Percentiles rank a stretch among this genome's conserved stretches.
These are phyloP conservation scores for Dioscorea dumetorum DNA, from an alignment of 106 monocot genomes.

Conservation along the genomic window DNA sequence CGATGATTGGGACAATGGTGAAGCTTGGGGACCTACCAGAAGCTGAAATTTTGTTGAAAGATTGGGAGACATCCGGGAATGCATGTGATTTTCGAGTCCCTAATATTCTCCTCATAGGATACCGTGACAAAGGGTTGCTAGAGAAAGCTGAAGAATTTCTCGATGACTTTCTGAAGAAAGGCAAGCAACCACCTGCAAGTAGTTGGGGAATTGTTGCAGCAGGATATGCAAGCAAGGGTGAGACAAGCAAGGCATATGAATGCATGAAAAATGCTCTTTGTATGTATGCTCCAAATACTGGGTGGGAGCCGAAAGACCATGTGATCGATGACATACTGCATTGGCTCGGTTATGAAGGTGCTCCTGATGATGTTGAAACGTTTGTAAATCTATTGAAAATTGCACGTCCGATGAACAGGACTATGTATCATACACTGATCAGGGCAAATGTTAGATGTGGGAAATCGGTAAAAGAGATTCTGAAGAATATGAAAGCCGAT, in stretches of 20 bases:
- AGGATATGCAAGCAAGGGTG: constrained; percentile 47
- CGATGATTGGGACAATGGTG: constrained; percentile 53
- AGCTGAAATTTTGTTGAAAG: constrained; percentile 56
- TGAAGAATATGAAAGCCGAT: constrained; percentile 45
- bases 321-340: constrained; percentile 30
- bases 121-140: constrained; percentile 40
- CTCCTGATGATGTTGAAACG: constrained; percentile 22
- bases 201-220: constrained; percentile 65
- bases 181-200: constrained; percentile 40
- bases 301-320: constrained; percentile 46
- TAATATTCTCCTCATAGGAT: constrained; percentile 53
- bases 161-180: constrained; percentile 37
- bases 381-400: constrained; percentile 54
- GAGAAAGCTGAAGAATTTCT: constrained; percentile 73
- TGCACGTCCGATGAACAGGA: constrained; percentile 26
- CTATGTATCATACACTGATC: constrained; percentile 60
- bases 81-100: constrained; percentile 59
- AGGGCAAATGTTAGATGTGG: constrained; percentile 45
- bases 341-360: constrained; percentile 47
- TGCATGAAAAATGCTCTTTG: constrained; percentile 59
- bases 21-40: constrained; percentile 61
- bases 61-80: constrained; percentile 58
- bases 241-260: constrained; percentile 44
- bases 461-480: constrained; percentile 26
- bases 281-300: constrained; percentile 29